These are phyloP conservation scores for Bothriochloa decipiens DNA, from an alignment of 176 grass and related monocot species.

Conservation along the genomic window DNA sequence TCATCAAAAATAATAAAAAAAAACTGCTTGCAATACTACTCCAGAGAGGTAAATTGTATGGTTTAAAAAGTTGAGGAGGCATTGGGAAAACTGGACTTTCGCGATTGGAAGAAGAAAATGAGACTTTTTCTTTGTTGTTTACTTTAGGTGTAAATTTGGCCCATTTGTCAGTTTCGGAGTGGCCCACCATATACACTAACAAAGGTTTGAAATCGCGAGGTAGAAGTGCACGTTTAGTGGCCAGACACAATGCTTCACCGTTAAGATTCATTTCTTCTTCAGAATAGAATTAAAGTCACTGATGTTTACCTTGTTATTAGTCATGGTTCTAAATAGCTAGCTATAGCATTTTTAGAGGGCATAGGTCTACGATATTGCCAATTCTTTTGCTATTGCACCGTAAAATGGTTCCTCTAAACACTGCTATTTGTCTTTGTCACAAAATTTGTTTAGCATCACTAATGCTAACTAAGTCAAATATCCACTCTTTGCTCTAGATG, in stretches of 20 bases:
- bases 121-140: too few relatives aligned
- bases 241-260: neutral
- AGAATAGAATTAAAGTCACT: neutral
- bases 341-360: neutral
- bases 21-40: too few relatives aligned
- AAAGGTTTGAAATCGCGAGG: slow-evolving; percentile 42
- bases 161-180: neutral
- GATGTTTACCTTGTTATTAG: neutral
- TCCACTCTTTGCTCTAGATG: neutral
- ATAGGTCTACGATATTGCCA: neutral
- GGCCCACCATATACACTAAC: neutral
- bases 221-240: neutral
- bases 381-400: neutral
- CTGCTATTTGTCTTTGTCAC: neutral
- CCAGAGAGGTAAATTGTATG: too few relatives aligned
- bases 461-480: neutral
- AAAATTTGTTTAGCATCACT: neutral
- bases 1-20: too few relatives aligned
- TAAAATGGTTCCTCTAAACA: neutral
- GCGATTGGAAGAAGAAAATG: too few relatives aligned
- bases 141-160: neutral
- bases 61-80: too few relatives aligned
- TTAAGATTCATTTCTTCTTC: neutral
- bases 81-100: too few relatives aligned
- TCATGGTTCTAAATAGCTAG: neutral